These are phyloP conservation scores for Orbilia blumenaviensis DNA, from an alignment of 2,329 filamentous ascomycete genomes.

Conservation along the genomic window DNA sequence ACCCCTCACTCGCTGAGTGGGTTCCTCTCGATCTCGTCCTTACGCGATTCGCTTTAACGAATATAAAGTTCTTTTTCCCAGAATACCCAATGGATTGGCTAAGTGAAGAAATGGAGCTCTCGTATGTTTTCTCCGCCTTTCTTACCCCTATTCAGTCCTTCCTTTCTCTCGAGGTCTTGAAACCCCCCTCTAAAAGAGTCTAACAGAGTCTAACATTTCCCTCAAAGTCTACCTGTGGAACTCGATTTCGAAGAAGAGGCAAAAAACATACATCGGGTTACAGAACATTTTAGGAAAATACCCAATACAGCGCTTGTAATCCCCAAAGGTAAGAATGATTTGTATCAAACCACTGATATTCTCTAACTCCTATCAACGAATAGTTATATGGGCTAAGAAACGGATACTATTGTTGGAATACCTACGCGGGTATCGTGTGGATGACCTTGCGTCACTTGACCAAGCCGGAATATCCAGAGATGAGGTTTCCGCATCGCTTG, in stretches of 20 bases:
- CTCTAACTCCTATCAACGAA: slow-evolving; percentile 49
- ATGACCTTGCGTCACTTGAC: slow-evolving; percentile 89
- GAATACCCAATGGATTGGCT: slow-evolving; percentile 98
- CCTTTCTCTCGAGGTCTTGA: no score
- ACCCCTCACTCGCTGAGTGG: slow-evolving; percentile 89
- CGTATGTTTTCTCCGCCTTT: slow-evolving; percentile 61
- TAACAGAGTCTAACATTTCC: neutral
- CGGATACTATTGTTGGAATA: slow-evolving; percentile 96
- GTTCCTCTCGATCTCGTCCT: slow-evolving; percentile 85
- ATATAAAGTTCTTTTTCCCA: slow-evolving; percentile 90
- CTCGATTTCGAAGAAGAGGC: slow-evolving; percentile 89
- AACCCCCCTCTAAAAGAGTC: no score
- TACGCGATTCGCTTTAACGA: slow-evolving; percentile 88
- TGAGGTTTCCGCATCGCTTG: slow-evolving; percentile 89
- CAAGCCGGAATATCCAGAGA: slow-evolving; percentile 87
- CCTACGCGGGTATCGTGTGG: slow-evolving; percentile 83
- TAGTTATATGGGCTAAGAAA: slow-evolving; percentile 84
- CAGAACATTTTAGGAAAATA: slow-evolving; percentile 80
- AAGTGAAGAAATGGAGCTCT: slow-evolving; percentile 89
- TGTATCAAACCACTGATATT: neutral
- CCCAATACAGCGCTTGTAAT: slow-evolving; percentile 83
- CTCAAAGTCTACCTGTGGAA: slow-evolving; percentile 76
- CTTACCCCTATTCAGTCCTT: no score
- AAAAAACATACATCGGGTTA: slow-evolving; percentile 79
- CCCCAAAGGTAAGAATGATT: slow-evolving; percentile 67